Evolutionary conservation across 495 filamentous ascomycete genomes (phyloP).

Genomic region (Choiromyces venosus): DNA sequence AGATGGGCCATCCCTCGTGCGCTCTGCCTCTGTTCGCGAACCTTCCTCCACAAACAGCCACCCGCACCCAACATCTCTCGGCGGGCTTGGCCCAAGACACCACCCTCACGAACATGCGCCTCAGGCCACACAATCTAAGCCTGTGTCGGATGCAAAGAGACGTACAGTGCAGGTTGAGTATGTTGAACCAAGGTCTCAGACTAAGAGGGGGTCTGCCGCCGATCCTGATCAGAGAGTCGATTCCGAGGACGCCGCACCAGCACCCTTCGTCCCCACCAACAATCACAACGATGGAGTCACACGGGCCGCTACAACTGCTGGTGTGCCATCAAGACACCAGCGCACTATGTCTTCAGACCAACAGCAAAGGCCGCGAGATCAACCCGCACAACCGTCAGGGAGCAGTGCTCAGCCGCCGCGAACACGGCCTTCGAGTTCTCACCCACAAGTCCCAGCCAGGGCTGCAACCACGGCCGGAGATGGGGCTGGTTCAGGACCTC

Average conservation of each 20-base stretch:
- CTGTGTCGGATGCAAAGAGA: slow-evolving; percentile 74
- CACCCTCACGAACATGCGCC: slow-evolving; percentile 68
- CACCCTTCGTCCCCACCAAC: slow-evolving; percentile 36
- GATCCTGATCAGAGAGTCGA: slow-evolving; percentile 45
- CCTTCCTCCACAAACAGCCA: slow-evolving; percentile 61
- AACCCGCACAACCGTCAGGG: slow-evolving; percentile 37
- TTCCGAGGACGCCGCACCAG: slow-evolving; percentile 34
- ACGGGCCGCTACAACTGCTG: slow-evolving; percentile 42
- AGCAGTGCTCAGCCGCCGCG: slow-evolving; percentile 37
- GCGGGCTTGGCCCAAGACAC: slow-evolving; percentile 67
- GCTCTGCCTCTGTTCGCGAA: slow-evolving; percentile 89
- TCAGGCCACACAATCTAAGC: slow-evolving; percentile 57
- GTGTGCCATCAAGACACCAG: slow-evolving; percentile 41
- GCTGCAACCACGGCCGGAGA: slow-evolving; percentile 25
- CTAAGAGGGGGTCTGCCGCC: slow-evolving; percentile 52
- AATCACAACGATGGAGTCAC: slow-evolving; percentile 32
- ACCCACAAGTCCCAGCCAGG: slow-evolving; percentile 40
- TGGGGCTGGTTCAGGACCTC: slow-evolving; percentile 22
- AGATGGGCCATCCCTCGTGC: slow-evolving; percentile 62
- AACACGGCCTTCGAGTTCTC: slow-evolving; percentile 45
- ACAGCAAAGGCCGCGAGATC: slow-evolving; percentile 48
- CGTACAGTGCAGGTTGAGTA: slow-evolving; percentile 97
- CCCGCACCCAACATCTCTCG: slow-evolving; percentile 55
- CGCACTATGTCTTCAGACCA: slow-evolving; percentile 27
- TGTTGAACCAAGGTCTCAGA: slow-evolving; percentile 83